phyloP scores from a whole-genome alignment of 2,329 filamentous ascomycete species.

The Plenodomus tracheiphilus region DNA sequence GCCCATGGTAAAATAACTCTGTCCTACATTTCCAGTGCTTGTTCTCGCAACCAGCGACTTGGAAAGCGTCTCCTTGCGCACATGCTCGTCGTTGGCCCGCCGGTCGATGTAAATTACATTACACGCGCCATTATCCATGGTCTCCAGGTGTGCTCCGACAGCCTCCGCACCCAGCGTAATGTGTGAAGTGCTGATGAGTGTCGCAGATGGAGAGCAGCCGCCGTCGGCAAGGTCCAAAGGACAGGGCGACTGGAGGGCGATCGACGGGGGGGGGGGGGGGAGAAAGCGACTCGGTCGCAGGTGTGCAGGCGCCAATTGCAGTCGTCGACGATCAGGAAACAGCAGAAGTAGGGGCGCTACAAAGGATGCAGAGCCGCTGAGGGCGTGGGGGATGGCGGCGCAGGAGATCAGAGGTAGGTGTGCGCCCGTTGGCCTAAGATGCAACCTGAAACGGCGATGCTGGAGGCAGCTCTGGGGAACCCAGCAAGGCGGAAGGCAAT shows the following conservation, averaged over 20 bases:
- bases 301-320: slow-evolving; percentile 18
- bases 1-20: slow-evolving; percentile 41
- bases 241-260: slow-evolving; percentile 23
- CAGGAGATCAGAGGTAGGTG: slow-evolving; percentile 15
- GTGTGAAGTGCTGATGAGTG: not conserved
- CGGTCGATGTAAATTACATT: slow-evolving; percentile 51
- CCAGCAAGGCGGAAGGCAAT: slow-evolving; percentile 11
- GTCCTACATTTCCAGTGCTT: slow-evolving; percentile 37
- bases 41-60: slow-evolving; percentile 38
- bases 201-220: not conserved
- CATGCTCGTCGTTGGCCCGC: slow-evolving; percentile 46
- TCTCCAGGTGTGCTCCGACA: slow-evolving; percentile 36
- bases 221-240: slow-evolving; percentile 34
- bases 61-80: slow-evolving; percentile 42
- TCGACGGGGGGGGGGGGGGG: slow-evolving; percentile 5
- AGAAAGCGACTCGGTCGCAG: slow-evolving; percentile 9
- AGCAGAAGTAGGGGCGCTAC: slow-evolving; percentile 11
- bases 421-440: slow-evolving; percentile 28
- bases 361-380: slow-evolving; percentile 11
- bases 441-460: slow-evolving; percentile 40
- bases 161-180: slow-evolving; percentile 10
- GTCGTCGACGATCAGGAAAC: slow-evolving; percentile 5
- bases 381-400: slow-evolving; percentile 21
- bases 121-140: slow-evolving; percentile 50
- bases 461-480: slow-evolving; percentile 13